Evolutionary conservation across 192 early-diverging fungal genomes (phyloP).

Genomic region (Phycomyces blakesleeanus): DNA sequence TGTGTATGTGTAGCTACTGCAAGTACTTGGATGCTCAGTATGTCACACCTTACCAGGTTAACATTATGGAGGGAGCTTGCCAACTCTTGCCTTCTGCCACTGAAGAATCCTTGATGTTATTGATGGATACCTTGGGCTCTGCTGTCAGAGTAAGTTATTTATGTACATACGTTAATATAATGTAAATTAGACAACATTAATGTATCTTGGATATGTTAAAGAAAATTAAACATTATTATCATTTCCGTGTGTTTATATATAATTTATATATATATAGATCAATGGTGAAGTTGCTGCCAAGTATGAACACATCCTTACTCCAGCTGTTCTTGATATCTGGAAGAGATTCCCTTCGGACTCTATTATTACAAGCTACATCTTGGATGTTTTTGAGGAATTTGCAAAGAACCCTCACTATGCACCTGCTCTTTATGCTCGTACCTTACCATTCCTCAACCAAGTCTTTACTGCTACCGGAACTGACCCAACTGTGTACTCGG

Average conservation of each 20-base stretch:
- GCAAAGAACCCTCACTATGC: constrained; percentile 62
- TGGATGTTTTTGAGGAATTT: constrained; percentile 76
- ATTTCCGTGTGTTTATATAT: too few relatives aligned
- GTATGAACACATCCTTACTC: constrained; percentile 68
- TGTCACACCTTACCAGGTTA: constrained; percentile 51
- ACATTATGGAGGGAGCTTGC: constrained; percentile 59
- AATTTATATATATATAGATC: too few relatives aligned
- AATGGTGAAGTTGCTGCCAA: constrained; percentile 68
- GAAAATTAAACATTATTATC: too few relatives aligned
- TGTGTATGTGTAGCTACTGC: constrained; percentile 36
- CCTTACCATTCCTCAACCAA: constrained; percentile 65
- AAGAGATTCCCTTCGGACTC: constrained; percentile 68
- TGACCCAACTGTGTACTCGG: constrained; percentile 38
- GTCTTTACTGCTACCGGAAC: constrained; percentile 45
- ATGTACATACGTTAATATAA: not conserved
- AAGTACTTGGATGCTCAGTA: constrained; percentile 48
- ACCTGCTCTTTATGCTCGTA: constrained; percentile 63
- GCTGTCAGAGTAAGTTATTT: constrained; percentile 51
- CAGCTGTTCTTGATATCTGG: constrained; percentile 78
- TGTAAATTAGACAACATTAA: not conserved
- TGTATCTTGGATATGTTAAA: not conserved
- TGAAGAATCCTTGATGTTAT: constrained; percentile 62
- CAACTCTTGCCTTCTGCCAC: constrained; percentile 52
- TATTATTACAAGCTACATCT: constrained; percentile 68
- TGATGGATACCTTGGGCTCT: constrained; percentile 62